Conservation (phyloP, 805 yeast species). For the Yamadazyma sp. region DNA sequence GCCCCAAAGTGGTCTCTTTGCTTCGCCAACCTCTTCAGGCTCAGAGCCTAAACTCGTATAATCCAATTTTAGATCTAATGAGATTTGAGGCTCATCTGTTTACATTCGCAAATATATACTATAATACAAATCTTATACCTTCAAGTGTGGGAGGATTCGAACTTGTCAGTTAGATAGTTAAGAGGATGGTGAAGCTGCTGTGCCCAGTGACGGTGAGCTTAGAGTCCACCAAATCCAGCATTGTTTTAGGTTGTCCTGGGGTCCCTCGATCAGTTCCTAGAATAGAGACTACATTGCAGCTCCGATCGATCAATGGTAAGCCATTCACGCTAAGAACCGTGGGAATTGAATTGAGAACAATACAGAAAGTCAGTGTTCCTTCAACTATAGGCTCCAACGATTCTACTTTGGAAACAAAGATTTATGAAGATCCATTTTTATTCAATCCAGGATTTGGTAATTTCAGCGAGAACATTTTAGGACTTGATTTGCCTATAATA, state of each 20-base stretch:
- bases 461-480: constrained; percentile 40
- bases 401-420: constrained; percentile 28
- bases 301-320: constrained; percentile 48
- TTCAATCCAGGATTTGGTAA: constrained; percentile 40
- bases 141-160: not conserved
- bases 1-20: not conserved
- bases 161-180: not conserved
- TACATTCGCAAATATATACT: too few species aligned
- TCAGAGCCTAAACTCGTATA: too few species aligned
- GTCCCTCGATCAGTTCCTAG: constrained; percentile 60
- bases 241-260: constrained; percentile 68
- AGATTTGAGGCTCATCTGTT: not conserved
- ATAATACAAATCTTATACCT: too few species aligned
- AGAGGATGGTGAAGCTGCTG: constrained; percentile 10
- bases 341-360: constrained; percentile 46
- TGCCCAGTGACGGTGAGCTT: constrained; percentile 35
- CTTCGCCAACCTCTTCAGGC: not conserved
- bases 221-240: constrained; percentile 50
- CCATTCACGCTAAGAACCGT: constrained; percentile 49
- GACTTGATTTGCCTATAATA: constrained; percentile 57
- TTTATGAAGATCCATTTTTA: constrained; percentile 33
- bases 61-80: not conserved
- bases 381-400: constrained; percentile 36
- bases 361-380: constrained; percentile 46
- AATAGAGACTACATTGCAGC: constrained; percentile 52